A percentile compares a stretch with the other conserved stretches of the same genome.
Conservation (phyloP, 805 yeast genomes). For the Candida parachauliodes region DNA sequence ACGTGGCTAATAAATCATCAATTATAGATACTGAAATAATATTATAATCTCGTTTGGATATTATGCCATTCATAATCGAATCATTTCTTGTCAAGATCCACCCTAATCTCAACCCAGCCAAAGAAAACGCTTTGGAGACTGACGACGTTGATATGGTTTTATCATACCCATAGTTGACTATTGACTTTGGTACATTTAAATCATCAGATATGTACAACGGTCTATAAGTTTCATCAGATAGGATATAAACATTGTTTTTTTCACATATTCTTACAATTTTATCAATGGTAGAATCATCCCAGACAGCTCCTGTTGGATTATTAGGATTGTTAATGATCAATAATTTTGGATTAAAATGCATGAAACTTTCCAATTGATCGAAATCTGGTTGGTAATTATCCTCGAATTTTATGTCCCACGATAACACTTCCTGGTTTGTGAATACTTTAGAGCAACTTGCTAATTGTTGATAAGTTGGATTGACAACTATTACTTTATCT, state of each 20-base stretch:
- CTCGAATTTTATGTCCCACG: constrained; percentile 28
- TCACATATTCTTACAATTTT: constrained; percentile 37
- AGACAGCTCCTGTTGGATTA: constrained; percentile 45
- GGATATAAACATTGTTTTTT: constrained; percentile 27
- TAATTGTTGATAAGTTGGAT: constrained; percentile 51
- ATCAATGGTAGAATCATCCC: constrained; percentile 28
- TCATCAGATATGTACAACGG: constrained; percentile 44
- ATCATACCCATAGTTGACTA: constrained; percentile 37
- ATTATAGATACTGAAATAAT: constrained; percentile 46
- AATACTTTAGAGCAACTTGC: constrained; percentile 45
- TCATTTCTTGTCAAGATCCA: constrained; percentile 44
- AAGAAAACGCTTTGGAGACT: constrained; percentile 50
- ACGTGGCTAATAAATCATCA: constrained; percentile 45
- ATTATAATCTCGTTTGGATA: constrained; percentile 45
- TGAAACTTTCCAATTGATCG: constrained; percentile 23
- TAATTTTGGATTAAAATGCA: constrained; percentile 36
- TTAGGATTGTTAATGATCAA: constrained; percentile 47
- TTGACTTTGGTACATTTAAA: constrained; percentile 30
- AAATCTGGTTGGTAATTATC: constrained; percentile 37
- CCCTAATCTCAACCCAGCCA: constrained; percentile 53
- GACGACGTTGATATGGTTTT: constrained; percentile 47
- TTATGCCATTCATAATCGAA: constrained; percentile 26
- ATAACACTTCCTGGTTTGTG: constrained; percentile 36
- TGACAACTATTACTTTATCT: constrained; percentile 46
- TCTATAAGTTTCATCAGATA: constrained; percentile 53